These are phyloP conservation scores for Neopestalotiopsis clavispora DNA, from an alignment of 2,329 filamentous ascomycete species.

Conservation along the genomic window DNA sequence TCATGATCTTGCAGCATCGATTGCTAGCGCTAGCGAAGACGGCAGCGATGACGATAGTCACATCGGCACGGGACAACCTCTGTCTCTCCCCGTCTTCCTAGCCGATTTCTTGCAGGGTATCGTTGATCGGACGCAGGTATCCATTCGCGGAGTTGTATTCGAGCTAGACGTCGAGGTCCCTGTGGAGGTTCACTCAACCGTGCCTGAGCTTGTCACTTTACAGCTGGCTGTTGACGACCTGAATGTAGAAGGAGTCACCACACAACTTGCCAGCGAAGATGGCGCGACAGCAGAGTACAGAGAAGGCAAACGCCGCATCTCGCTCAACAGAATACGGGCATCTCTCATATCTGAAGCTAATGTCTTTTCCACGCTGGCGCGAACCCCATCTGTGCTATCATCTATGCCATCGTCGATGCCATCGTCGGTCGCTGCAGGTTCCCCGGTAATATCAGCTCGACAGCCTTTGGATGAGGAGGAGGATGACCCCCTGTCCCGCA, in stretches of 20 bases:
- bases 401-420: constrained; percentile 64
- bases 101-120: constrained; percentile 76
- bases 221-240: constrained; percentile 69
- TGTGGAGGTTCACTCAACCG: constrained; percentile 49
- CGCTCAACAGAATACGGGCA: constrained; percentile 66
- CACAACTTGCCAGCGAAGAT: constrained; percentile 34
- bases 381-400: constrained; percentile 63
- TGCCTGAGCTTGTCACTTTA: constrained; percentile 63
- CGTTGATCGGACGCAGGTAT: constrained; percentile 71
- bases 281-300: constrained; percentile 48
- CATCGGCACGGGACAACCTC: constrained; percentile 71
- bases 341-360: constrained; percentile 71
- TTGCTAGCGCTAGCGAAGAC: constrained; percentile 64
- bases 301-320: constrained; percentile 69
- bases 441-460: constrained; percentile 41
- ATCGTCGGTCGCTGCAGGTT: constrained; percentile 59
- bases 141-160: constrained; percentile 68
- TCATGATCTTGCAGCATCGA: constrained; percentile 65
- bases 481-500: constrained; percentile 24
- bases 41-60: constrained; percentile 64
- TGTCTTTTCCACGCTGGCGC: constrained; percentile 64
- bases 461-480: constrained; percentile 31
- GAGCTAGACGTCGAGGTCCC: constrained; percentile 67
- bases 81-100: constrained; percentile 73
- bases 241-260: constrained; percentile 70